A percentile compares a stretch with the other conserved stretches of the same genome.
Conservation (phyloP, 2,329 filamentous ascomycete species). For the Ceratocystis eucalypticola region DNA sequence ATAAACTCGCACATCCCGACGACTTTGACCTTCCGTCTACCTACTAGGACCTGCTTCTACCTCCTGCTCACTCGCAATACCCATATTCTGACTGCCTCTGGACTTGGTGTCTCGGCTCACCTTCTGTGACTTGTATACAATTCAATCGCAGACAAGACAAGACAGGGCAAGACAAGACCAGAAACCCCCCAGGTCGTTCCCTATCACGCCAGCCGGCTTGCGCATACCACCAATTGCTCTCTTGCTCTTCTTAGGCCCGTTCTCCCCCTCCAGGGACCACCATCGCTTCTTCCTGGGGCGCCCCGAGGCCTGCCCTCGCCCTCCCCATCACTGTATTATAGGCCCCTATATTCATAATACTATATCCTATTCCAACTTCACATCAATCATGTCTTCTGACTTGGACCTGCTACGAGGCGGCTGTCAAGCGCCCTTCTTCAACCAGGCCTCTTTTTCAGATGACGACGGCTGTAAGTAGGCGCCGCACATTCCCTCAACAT, state of each 20-base stretch:
- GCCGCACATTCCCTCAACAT: neutral
- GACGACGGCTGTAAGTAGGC: constrained; percentile 20
- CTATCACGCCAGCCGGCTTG: neutral
- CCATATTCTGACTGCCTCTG: neutral
- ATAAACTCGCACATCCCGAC: too few species aligned
- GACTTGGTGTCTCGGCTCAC: neutral
- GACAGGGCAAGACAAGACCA: neutral
- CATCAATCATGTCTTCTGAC: constrained; percentile 11
- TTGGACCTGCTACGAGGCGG: constrained; percentile 16
- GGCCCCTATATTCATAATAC: neutral
- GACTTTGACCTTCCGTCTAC: too few species aligned
- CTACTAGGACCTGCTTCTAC: too few species aligned
- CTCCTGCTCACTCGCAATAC: too few species aligned
- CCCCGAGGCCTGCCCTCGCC: neutral
- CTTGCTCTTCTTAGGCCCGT: neutral
- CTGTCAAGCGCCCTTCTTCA: constrained; percentile 20
- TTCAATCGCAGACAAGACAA: neutral
- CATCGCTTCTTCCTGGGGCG: neutral
- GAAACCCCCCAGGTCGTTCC: neutral
- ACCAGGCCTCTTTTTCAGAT: constrained; percentile 13
- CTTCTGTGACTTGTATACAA: neutral
- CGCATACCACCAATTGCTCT: neutral
- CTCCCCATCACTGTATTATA: neutral
- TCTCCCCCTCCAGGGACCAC: neutral
- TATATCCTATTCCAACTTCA: neutral